Base-by-base conservation (phyloP, 116 monocot species). In the Zostera marina region DNA sequence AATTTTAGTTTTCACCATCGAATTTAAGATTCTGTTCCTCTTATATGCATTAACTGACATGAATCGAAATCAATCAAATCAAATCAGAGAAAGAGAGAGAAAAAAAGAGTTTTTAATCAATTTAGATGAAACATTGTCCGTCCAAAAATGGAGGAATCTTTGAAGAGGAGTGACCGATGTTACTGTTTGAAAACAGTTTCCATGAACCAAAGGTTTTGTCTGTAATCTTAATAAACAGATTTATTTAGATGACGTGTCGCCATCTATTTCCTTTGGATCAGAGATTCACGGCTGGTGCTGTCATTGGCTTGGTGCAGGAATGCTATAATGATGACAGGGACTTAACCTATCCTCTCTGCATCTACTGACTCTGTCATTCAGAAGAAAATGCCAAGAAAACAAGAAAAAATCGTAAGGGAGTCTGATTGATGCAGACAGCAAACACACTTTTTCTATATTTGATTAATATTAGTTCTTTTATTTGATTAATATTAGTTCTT, bases 241-340 rank as follows among this genome's bases (percentile, higher is more conserved):
- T 32, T 32, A 32, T 44, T 47, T 14, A 0, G 61, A 8, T 12
- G 47, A 47, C 61, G 61, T 47, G 61, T 61, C 15, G 0, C 60
- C 14, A 60, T 47, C 17, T 46, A 41, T 23, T 12, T 47, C 61
- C 61, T 46, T 61, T 17, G 61, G 61, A 47, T 61, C 44, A 61
- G 61, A 47, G 24, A 24, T 47, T n/a, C 22, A 61, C 45, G 61
- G 61, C 46, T 22, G 61, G 32, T 47, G 13, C 3, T 61, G 61
- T 61, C 47, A 32, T 45, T 24, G 45, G 43, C 15, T 7, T 7
- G 20, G 8, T 51, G 10, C 49, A 17, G 7, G 32, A 32, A 32
- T 32, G 7, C 20, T 20, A 42, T 43, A 42, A 19, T 42, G 40
- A 10, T 39, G 58, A 61, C 22, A 47, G 61, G 46, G 61, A 61